Conservation (phyloP, 179 eudicot species). For the Heliamphora pulchella region DNA sequence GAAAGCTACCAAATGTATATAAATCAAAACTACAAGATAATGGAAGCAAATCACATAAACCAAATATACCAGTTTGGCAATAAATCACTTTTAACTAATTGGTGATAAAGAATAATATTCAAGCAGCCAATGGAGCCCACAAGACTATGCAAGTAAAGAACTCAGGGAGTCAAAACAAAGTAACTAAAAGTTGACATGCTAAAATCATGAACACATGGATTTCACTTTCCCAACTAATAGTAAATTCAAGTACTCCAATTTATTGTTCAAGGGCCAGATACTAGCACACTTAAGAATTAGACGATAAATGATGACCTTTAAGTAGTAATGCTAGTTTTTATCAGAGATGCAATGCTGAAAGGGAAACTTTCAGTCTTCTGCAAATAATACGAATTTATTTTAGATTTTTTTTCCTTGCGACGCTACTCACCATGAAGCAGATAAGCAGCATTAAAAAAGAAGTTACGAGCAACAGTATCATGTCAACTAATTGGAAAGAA, state of each 20-base stretch:
- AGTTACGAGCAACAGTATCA: background rate
- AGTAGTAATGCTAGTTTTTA: background rate
- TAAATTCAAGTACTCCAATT: background rate
- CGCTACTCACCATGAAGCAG: background rate
- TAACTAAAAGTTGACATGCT: slow-evolving; percentile 4
- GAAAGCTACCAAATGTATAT: slow-evolving; percentile 22
- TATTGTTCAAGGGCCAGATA: background rate
- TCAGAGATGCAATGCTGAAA: background rate
- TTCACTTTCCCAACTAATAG: background rate
- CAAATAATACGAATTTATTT: background rate
- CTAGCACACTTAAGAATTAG: background rate
- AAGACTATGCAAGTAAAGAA: background rate
- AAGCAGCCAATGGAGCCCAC: background rate
- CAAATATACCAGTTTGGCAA: background rate
- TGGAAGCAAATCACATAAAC: background rate
- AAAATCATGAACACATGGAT: background rate
- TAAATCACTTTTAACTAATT: background rate
- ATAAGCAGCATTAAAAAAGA: background rate
- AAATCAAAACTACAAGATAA: background rate
- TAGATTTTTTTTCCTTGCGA: background rate
- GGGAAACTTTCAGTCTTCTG: background rate
- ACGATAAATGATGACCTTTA: background rate
- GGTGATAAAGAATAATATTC: background rate
- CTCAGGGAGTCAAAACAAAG: background rate
- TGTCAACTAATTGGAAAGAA: background rate